phyloP scores from a whole-genome alignment of 306 rosid genomes.

The Corylus avellana region DNA sequence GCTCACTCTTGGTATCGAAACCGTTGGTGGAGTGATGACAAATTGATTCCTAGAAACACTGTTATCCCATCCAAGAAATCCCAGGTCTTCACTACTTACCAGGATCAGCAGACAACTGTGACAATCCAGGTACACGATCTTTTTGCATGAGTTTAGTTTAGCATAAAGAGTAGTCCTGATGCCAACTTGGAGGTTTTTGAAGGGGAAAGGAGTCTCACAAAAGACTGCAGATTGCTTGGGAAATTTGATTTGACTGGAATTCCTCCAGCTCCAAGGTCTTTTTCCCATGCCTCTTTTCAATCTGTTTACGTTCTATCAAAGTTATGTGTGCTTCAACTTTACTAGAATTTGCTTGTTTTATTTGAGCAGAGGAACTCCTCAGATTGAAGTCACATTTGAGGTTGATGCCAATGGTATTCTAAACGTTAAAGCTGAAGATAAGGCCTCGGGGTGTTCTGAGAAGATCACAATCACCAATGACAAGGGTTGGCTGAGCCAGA shows the following conservation, averaged over 20 bases:
- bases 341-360: constrained; percentile 5
- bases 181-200: constrained; percentile 6
- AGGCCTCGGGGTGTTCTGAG: constrained; percentile 60
- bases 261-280: constrained; percentile 20
- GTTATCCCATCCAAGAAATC: constrained; percentile 22
- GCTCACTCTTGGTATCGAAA: constrained; percentile 27
- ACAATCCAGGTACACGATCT: neutral
- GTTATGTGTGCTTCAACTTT: neutral
- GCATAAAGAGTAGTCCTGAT: neutral
- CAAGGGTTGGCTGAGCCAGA: constrained; percentile 58
- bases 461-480: constrained; percentile 69
- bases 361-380: constrained; percentile 53
- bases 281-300: neutral
- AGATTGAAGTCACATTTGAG: constrained; percentile 63
- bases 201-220: constrained; percentile 27
- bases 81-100: constrained; percentile 20
- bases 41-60: constrained; percentile 22
- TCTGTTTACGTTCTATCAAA: neutral
- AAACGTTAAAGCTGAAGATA: constrained; percentile 62
- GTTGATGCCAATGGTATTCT: constrained; percentile 60
- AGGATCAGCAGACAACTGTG: constrained; percentile 24
- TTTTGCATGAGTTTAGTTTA: neutral
- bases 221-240: constrained; percentile 29
- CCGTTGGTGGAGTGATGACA: constrained; percentile 28
- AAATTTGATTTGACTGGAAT: constrained; percentile 32